Conservation (phyloP, 495 filamentous ascomycete species). For the Evernia prunastri region DNA sequence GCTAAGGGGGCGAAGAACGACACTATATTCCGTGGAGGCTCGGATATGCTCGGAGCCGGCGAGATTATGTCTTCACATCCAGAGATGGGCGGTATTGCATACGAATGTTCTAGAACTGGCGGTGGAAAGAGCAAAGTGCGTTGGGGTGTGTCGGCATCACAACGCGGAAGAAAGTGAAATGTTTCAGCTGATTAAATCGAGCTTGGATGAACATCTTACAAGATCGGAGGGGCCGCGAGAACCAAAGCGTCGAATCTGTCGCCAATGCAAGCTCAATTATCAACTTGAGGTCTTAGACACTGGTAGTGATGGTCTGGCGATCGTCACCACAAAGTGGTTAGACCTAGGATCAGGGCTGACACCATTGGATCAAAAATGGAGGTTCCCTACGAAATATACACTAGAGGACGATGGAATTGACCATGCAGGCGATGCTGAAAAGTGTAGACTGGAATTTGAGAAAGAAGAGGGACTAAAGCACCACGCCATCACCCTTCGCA, state of each 20-base stretch:
- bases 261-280: not conserved
- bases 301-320: constrained; percentile 5
- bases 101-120: not conserved
- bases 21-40: constrained; percentile 5
- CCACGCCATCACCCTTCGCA: not conserved
- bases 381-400: not conserved
- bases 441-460: not conserved
- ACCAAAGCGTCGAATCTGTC: not conserved
- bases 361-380: constrained; percentile 16
- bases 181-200: not conserved
- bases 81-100: constrained; percentile 5
- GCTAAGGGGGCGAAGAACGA: not conserved
- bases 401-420: not conserved
- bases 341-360: constrained; percentile 9
- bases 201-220: not conserved
- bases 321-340: constrained; percentile 10
- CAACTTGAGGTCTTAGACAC: constrained; percentile 1
- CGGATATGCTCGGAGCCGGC: not conserved
- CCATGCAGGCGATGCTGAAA: constrained; percentile 4
- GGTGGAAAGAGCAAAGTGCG: constrained; percentile 1
- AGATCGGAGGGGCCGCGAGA: not conserved
- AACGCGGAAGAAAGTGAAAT: not conserved
- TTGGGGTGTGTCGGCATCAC: not conserved
- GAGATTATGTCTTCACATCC: not conserved
- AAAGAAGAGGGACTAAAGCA: constrained; percentile 7